Conservation (phyloP, 1,284 basidiomycete species). For the Schizophyllum commune region DNA sequence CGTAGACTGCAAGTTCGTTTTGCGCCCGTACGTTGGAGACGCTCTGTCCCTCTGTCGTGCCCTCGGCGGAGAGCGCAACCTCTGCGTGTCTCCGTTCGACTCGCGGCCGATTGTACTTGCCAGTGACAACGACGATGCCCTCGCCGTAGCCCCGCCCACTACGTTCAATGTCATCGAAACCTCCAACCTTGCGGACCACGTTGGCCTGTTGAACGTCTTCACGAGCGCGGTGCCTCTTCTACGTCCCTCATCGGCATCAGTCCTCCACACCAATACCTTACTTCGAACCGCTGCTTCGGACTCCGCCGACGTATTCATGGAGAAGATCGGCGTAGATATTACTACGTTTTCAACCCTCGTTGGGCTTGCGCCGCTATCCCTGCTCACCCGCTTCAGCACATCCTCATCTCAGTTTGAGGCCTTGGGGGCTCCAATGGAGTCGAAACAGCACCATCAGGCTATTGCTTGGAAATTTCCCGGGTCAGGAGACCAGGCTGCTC, state of each 20-base stretch:
- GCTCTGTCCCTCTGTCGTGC: constrained; percentile 22
- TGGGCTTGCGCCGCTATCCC: not conserved
- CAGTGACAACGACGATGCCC: constrained; percentile 14
- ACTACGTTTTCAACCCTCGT: not conserved
- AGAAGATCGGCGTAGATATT: not conserved
- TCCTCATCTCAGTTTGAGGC: too few relatives aligned
- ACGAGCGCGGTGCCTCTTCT: constrained; percentile 19
- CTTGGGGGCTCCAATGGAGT: too few relatives aligned
- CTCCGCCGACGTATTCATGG: not conserved
- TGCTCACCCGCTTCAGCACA: too few relatives aligned
- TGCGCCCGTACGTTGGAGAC: constrained; percentile 25
- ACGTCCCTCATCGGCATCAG: not conserved
- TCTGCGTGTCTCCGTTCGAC: constrained; percentile 29
- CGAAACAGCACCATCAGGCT: constrained; percentile 36
- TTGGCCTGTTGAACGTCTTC: constrained; percentile 45
- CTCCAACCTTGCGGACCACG: constrained; percentile 42
- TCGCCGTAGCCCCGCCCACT: constrained; percentile 30
- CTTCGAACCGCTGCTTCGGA: not conserved
- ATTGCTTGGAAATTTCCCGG: constrained; percentile 33
- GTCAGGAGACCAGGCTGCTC: constrained; percentile 18
- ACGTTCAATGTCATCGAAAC: constrained; percentile 47
- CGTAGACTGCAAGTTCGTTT: constrained; percentile 5
- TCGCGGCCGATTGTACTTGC: constrained; percentile 11
- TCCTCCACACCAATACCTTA: not conserved
- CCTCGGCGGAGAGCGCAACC: too few relatives aligned